These are phyloP conservation scores for Blastocystis sp. DNA, from an alignment of 352 stramenopile species.

Conservation along the genomic window DNA sequence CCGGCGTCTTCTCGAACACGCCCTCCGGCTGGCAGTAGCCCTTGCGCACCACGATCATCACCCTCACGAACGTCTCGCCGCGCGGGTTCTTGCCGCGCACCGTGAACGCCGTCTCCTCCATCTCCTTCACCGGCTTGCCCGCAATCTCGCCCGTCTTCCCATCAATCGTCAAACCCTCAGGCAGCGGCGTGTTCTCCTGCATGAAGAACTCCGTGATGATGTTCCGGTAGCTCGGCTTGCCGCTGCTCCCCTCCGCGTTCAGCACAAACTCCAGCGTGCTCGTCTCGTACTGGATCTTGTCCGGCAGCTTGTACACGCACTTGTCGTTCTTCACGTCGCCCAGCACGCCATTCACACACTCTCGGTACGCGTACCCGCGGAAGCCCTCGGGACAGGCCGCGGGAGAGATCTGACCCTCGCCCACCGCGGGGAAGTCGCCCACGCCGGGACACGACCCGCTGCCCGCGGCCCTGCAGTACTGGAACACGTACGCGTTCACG, in stretches of 20 bases:
- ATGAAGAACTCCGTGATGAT: conserved; percentile 15
- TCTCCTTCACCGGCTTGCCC: not conserved
- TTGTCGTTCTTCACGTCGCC: conserved; percentile 30
- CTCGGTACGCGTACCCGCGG: conserved; percentile 4
- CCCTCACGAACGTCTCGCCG: not conserved
- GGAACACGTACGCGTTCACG: conserved; percentile 12
- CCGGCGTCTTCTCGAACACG: conserved; percentile 5
- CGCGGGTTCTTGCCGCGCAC: not conserved
- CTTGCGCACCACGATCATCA: conserved; percentile 17
- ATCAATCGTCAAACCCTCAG: conserved; percentile 14
- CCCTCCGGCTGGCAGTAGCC: conserved; percentile 21
- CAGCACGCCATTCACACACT: not conserved
- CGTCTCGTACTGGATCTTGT: not conserved
- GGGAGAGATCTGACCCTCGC: conserved; percentile 16
- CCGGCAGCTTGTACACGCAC: conserved; percentile 18
- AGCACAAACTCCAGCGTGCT: not conserved
- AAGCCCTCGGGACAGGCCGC: not conserved
- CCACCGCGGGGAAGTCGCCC: conserved; percentile 3
- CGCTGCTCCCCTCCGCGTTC: not conserved
- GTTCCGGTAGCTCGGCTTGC: not conserved
- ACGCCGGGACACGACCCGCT: not conserved
- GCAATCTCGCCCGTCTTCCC: conserved; percentile 9
- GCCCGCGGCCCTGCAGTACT: not conserved
- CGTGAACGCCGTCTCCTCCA: not conserved
- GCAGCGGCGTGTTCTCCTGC: not conserved